phyloP scores from a whole-genome alignment of 441 rosid genomes.

The Rhodomyrtus psidioides region DNA sequence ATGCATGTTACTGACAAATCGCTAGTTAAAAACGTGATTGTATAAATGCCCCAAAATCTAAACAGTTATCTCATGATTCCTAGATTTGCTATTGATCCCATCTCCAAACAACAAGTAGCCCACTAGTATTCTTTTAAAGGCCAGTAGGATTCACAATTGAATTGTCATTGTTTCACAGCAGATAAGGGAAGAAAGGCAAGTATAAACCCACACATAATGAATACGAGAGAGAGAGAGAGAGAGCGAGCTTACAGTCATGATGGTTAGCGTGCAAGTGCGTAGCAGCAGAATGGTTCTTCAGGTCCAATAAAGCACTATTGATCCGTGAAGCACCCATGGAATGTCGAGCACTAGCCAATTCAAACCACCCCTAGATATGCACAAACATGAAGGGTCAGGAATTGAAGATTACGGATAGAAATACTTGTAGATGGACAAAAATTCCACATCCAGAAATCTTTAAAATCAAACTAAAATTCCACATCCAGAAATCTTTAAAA shows the following conservation, averaged over 20 bases:
- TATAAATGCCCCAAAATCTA: neutral
- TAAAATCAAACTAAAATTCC: neutral
- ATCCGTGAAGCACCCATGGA: slow-evolving; percentile 86
- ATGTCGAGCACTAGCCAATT: slow-evolving; percentile 83
- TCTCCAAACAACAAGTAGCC: neutral
- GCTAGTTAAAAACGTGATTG: neutral
- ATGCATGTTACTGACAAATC: neutral
- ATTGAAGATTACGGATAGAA: neutral
- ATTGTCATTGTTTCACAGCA: neutral
- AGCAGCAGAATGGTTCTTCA: slow-evolving; percentile 66
- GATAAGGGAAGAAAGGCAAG: neutral
- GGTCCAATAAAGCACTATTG: slow-evolving; percentile 65
- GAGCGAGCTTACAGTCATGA: slow-evolving; percentile 23
- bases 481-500: neutral
- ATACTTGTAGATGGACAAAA: neutral
- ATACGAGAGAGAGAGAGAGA: neutral
- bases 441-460: neutral
- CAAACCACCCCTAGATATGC: slow-evolving; percentile 74
- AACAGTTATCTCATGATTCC: neutral
- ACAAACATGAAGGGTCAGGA: neutral
- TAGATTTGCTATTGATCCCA: neutral
- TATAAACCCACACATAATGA: neutral
- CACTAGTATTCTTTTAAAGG: neutral
- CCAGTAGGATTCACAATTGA: neutral
- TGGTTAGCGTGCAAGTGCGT: slow-evolving; percentile 43